Conservation (phyloP, 1,139 yeast genomes). For the Yamadazyma taylorii region DNA sequence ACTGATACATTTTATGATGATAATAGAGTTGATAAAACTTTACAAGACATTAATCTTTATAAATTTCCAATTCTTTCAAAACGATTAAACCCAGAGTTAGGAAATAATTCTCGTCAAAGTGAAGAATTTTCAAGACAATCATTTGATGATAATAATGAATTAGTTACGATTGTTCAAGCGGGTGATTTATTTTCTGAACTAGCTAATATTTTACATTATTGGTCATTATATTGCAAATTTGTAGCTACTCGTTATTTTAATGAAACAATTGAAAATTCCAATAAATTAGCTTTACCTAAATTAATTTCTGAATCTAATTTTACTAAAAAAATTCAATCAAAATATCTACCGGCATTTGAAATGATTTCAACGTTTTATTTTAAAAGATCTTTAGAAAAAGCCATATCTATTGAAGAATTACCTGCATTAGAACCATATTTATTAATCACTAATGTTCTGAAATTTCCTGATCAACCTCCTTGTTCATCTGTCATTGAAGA, state of each 20-base stretch:
- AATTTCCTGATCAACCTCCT: constrained; percentile 56
- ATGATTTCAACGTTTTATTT: constrained; percentile 64
- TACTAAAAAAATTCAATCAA: constrained; percentile 53
- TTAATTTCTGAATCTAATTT: constrained; percentile 64
- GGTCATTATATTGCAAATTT: constrained; percentile 83
- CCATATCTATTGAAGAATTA: constrained; percentile 74
- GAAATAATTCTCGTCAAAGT: constrained; percentile 4
- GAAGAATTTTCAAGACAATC: constrained; percentile 14
- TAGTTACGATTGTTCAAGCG: constrained; percentile 39
- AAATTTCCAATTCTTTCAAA: constrained; percentile 47
- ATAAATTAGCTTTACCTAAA: constrained; percentile 41
- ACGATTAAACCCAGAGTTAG: constrained; percentile 17
- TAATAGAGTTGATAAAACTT: constrained; percentile 54
- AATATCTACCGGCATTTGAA: constrained; percentile 64
- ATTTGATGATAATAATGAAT: constrained; percentile 26
- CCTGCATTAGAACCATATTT: constrained; percentile 48
- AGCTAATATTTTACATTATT: constrained; percentile 75
- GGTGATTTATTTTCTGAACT: constrained; percentile 69
- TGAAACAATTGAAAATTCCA: constrained; percentile 4
- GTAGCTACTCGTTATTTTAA: constrained; percentile 60
- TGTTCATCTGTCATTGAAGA: constrained; percentile 89
- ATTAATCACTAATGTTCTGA: constrained; percentile 12
- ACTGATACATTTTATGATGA: constrained; percentile 84
- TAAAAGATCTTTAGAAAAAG: constrained; percentile 77
- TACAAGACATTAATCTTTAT: constrained; percentile 59